phyloP scores from a whole-genome alignment of 345 rosid species.

The Syzygium aqueum region DNA sequence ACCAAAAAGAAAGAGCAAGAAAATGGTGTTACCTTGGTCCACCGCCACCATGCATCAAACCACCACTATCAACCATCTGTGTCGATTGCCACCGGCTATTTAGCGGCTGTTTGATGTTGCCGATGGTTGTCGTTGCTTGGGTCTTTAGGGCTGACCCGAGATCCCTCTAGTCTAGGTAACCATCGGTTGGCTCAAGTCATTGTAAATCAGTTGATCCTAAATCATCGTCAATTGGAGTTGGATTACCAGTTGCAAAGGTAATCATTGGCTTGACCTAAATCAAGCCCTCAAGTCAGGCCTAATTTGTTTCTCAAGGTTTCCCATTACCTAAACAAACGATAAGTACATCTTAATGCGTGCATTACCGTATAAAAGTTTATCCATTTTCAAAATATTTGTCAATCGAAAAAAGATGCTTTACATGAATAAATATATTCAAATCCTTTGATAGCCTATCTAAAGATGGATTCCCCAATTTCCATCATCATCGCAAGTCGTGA shows the following conservation, averaged over 20 bases:
- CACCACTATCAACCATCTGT: background rate
- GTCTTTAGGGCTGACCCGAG: background rate
- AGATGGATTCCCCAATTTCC: fast-evolving
- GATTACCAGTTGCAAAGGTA: background rate
- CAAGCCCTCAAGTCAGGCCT: background rate
- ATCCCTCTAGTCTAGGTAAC: background rate
- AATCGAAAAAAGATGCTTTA: background rate
- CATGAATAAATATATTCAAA: background rate
- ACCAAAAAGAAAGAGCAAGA: background rate
- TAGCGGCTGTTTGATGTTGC: background rate
- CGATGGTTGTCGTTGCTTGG: background rate
- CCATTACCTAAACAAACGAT: background rate
- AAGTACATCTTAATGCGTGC: background rate
- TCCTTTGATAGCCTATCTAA: fast-evolving
- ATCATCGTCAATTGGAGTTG: background rate
- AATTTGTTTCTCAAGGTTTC: background rate
- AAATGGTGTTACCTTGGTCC: background rate
- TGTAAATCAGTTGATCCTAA: background rate
- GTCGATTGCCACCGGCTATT: background rate
- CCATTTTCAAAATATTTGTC: background rate
- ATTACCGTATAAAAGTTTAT: background rate
- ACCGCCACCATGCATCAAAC: background rate
- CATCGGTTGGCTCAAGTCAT: background rate
- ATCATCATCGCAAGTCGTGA: background rate
- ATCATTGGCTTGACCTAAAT: background rate